Conservation (phyloP, 176 grass and related monocot species). For the Aegilops bicornis region DNA sequence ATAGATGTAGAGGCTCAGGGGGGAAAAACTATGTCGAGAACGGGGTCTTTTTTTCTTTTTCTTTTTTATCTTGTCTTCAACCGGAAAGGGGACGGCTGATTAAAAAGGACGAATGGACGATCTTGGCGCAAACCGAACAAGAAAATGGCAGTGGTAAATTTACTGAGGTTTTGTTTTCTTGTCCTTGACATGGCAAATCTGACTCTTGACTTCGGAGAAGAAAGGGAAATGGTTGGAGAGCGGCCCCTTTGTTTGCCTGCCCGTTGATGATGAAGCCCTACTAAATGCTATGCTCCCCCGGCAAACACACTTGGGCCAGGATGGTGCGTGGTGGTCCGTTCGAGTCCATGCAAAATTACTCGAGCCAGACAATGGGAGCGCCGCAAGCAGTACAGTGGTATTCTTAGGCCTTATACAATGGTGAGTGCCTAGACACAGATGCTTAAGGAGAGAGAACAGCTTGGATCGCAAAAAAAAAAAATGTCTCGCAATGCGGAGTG, state of each 20-base stretch:
- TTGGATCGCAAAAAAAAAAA: too few species aligned
- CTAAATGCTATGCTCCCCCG: neutral
- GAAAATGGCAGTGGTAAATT: neutral
- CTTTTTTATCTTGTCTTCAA: neutral
- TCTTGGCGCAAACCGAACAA: neutral
- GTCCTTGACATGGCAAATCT: neutral
- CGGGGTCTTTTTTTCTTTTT: neutral
- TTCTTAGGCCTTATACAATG: too few species aligned
- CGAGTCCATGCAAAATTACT: neutral
- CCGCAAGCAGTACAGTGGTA: too few species aligned
- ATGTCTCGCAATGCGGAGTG: too few species aligned
- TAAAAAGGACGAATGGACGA: neutral
- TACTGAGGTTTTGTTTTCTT: neutral
- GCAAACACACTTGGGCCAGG: neutral
- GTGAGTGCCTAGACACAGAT: too few species aligned
- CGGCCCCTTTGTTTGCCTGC: neutral
- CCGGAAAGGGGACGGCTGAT: neutral
- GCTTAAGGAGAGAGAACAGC: too few species aligned
- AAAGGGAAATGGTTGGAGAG: neutral
- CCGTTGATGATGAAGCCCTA: neutral
- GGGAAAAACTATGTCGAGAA: neutral
- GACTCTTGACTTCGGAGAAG: neutral
- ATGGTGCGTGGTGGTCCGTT: neutral
- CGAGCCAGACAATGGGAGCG: too few species aligned
- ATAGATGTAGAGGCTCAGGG: neutral